Conservation (phyloP, 1,284 basidiomycete genomes). For the Testicularia cyperi region DNA sequence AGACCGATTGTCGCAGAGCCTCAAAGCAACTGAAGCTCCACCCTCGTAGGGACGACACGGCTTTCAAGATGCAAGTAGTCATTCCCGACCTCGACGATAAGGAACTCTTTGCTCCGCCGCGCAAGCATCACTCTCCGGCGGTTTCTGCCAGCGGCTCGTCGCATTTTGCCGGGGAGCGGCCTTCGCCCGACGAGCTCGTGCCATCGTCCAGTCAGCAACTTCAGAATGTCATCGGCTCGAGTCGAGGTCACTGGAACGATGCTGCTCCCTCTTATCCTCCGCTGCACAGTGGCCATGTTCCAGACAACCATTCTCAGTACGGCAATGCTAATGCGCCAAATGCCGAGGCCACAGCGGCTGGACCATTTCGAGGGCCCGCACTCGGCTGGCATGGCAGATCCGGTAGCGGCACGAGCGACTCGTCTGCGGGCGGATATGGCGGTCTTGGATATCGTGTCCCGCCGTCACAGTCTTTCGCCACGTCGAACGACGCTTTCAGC, state of each 20-base stretch:
- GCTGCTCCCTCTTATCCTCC: not conserved
- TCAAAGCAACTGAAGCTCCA: no score
- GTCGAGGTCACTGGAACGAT: conserved; percentile 1
- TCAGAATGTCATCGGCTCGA: conserved; percentile 22
- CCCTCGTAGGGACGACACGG: no score
- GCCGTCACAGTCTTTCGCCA: conserved; percentile 4
- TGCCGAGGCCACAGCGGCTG: no score
- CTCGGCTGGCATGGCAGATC: conserved; percentile 36
- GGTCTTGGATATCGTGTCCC: conserved; percentile 24
- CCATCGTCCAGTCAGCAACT: conserved; percentile 30
- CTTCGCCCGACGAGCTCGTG: conserved; percentile 15
- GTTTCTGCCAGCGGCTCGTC: conserved; percentile 9
- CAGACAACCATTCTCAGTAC: no score
- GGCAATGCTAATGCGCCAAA: no score
- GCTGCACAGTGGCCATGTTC: no score
- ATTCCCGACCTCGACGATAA: conserved; percentile 58
- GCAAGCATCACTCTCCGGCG: conserved; percentile 17
- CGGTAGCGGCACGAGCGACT: conserved; percentile 36
- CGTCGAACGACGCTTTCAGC: conserved; percentile 5
- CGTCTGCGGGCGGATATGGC: conserved; percentile 31
- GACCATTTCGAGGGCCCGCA: conserved; percentile 38
- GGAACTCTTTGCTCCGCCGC: conserved; percentile 31
- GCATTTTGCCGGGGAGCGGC: conserved; percentile 4
- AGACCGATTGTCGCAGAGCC: no score
- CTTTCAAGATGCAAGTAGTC: conserved; percentile 56